Percentiles rank a stretch among this genome's conserved stretches.
These are phyloP conservation scores for Camellia japonica DNA, from an alignment of 148 eudicot species.

Conservation along the genomic window DNA sequence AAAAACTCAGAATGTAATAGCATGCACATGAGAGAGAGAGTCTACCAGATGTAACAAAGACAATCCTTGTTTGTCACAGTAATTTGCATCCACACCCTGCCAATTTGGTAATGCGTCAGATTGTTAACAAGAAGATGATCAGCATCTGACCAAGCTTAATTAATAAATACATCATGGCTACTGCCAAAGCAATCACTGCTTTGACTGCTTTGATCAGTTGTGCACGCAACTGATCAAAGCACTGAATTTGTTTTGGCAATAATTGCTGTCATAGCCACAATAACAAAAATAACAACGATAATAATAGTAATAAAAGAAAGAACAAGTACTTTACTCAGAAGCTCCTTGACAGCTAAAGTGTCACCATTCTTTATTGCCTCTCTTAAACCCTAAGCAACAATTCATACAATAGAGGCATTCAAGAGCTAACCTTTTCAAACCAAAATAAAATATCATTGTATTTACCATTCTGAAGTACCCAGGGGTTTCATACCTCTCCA, in stretches of 20 bases:
- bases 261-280: not conserved
- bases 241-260: not conserved
- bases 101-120: constrained; percentile 18
- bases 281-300: not conserved
- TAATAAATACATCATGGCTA: not conserved
- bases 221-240: not conserved
- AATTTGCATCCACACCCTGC: constrained; percentile 74
- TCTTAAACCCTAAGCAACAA: constrained; percentile 50
- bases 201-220: not conserved
- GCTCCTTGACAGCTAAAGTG: constrained; percentile 57
- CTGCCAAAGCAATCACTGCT: not conserved
- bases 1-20: not conserved
- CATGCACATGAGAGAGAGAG: constrained; percentile 9
- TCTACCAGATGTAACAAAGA: constrained; percentile 66
- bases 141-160: not conserved
- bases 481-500: constrained; percentile 55
- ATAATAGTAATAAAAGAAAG: not conserved
- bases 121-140: constrained; percentile 4
- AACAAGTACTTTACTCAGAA: constrained; percentile 46
- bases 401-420: constrained; percentile 10
- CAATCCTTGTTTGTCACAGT: constrained; percentile 69
- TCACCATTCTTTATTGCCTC: constrained; percentile 72
- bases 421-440: not conserved
- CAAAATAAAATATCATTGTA: constrained; percentile 2
- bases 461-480: not conserved